Evolutionary conservation across 352 stramenopile genomes (phyloP).

Genomic region (Pythium phragmiticola): DNA sequence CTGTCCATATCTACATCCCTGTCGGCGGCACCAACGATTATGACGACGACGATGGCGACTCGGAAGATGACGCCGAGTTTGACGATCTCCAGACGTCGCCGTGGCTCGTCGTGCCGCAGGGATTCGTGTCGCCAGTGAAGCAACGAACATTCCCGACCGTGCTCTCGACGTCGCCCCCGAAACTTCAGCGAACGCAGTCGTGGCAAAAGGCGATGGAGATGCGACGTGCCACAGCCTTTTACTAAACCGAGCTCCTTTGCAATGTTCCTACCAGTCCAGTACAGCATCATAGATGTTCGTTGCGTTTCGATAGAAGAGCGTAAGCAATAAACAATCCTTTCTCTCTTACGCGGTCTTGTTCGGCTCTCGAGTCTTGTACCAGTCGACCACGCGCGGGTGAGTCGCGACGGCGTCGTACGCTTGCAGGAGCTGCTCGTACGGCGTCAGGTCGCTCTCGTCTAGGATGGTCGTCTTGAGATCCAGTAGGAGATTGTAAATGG

Average conservation of each 20-base stretch:
- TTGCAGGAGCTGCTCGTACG: constrained; percentile 22
- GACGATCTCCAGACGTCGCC: constrained; percentile 37
- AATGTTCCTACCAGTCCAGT: too few species aligned
- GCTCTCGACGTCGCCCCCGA: constrained; percentile 6
- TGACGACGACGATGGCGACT: constrained; percentile 26
- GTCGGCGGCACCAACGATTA: constrained; percentile 12
- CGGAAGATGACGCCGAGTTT: constrained; percentile 31
- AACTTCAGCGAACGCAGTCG: not conserved
- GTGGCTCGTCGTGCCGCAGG: constrained; percentile 45
- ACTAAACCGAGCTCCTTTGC: not conserved
- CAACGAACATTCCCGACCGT: constrained; percentile 13
- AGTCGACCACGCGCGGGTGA: constrained; percentile 48
- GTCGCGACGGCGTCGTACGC: constrained; percentile 33
- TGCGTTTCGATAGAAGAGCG: constrained; percentile 18
- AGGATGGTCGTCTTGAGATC: constrained; percentile 39
- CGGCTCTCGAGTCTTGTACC: constrained; percentile 25
- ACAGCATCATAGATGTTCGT: not conserved
- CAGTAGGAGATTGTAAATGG: constrained; percentile 43
- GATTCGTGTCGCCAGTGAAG: constrained; percentile 29
- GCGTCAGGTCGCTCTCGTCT: constrained; percentile 24
- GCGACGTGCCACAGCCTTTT: constrained; percentile 36
- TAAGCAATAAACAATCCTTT: constrained; percentile 2
- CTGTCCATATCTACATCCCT: constrained; percentile 13
- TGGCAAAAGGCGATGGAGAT: constrained; percentile 47
- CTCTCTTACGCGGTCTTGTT: not conserved